Evolutionary conservation across 306 rosid genomes (phyloP), one percentile per base, ranked within the genome.

Genomic region (Hippophae gyantsensis): DNA sequence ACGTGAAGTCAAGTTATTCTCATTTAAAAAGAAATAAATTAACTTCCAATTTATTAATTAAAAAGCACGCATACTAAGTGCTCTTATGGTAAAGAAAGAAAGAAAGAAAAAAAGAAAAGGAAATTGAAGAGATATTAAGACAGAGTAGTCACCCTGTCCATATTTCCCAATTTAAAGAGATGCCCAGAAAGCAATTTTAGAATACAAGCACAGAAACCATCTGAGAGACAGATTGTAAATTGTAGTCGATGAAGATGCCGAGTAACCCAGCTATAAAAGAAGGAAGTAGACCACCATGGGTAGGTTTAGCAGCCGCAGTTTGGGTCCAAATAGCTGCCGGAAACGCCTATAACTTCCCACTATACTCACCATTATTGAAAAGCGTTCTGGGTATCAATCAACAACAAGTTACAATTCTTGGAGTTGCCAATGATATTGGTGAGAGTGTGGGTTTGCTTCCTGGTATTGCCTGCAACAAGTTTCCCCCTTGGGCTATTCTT

Each of bases 201-300:
- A 32, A 32, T 32, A 32, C 3, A 32, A 32, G 38, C 38, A 32
- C 38, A 32, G 4, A 32, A 32, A 32, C 38, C 38, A 18, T 18
- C 23, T 18, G 23, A 18, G 23, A 18, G 23, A 18, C 23, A 18
- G 23, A 18, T 18, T 18, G 23, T 18, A 18, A 18, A 18, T 18
- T 48, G 10, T 12, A 7, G 8, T 32, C 2, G 44, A 13, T 18
- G 48, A 47, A 48, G 46, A 83, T 86, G 95, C 50, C 78, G 0
- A 75, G 55, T 10, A 32, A 2, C 38, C 58, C 44, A 42, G 79
- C 66, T 66, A 67, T 82, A 38, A 90, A 90, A 80, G 86, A 73
- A 9, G 97, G 97, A 25, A 89, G 85, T 66, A 69, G 97, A 23
- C 94, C 97, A 1, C 97, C 95, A 49, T 89, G 95, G 97, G 95